Conservation (phyloP, 768 basidiomycete genomes). For the Tricholomella constricta region DNA sequence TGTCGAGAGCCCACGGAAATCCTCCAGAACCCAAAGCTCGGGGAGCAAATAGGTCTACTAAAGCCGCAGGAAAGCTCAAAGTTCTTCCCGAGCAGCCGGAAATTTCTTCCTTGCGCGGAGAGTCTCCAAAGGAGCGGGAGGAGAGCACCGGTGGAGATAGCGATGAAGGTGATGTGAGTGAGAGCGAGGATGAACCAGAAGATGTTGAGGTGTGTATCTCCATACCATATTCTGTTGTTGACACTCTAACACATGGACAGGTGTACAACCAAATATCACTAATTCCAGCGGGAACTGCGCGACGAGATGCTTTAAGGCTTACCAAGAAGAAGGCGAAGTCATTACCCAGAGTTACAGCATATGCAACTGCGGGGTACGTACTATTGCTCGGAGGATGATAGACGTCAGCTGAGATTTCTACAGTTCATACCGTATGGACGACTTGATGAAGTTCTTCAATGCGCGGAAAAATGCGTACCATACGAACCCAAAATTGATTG, state of each 20-base stretch:
- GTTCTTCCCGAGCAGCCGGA: slow-evolving; percentile 87
- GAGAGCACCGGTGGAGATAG: slow-evolving; percentile 62
- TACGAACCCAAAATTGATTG: slow-evolving; percentile 85
- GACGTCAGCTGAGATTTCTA: neutral
- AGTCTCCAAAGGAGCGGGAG: slow-evolving; percentile 40
- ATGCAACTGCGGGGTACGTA: slow-evolving; percentile 86
- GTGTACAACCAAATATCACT: slow-evolving; percentile 94
- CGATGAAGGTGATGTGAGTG: slow-evolving; percentile 73
- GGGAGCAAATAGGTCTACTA: slow-evolving; percentile 78
- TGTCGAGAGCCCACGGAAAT: slow-evolving; percentile 19
- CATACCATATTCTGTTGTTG: neutral
- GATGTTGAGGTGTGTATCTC: slow-evolving; percentile 57
- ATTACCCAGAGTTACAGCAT: slow-evolving; percentile 92
- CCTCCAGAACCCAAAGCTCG: slow-evolving; percentile 55
- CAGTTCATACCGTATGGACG: slow-evolving; percentile 88
- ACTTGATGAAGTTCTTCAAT: slow-evolving; percentile 87
- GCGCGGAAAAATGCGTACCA: slow-evolving; percentile 81
- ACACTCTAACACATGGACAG: slow-evolving; percentile 35
- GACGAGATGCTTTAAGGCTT: slow-evolving; percentile 83
- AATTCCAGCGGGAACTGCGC: slow-evolving; percentile 92
- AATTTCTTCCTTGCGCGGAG: slow-evolving; percentile 30
- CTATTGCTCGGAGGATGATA: neutral
- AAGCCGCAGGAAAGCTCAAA: slow-evolving; percentile 84
- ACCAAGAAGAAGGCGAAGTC: slow-evolving; percentile 96
- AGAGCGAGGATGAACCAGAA: slow-evolving; percentile 57